Base-by-base conservation (phyloP, 2,329 filamentous ascomycete genomes). In the Cryphonectria naterciae region DNA sequence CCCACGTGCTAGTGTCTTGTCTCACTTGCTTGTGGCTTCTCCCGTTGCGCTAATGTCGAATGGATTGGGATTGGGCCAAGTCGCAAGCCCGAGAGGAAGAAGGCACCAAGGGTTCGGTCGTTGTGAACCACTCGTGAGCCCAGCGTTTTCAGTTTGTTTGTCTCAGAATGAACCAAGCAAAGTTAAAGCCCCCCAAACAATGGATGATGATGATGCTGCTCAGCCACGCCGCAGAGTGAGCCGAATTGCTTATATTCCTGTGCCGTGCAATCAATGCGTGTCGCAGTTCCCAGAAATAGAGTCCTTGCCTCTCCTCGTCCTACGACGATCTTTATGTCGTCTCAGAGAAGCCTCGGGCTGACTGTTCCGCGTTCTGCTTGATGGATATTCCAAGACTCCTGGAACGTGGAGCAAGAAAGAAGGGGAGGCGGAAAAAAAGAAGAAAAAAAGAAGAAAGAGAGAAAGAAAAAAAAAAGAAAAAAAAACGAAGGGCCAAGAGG, bases 141-240 rank as follows among this genome's bases (percentile, higher is more conserved):
- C 63, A 52, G 39, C 63, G 6, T 49, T 65, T 28, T 52, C 22
- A 61, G 19, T 22, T n/a, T n/a, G 58, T 60, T 60, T 37, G 58
- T 37, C 32, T 61, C 58, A n/a, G 19, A 32, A 32, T 58, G 10
- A 32, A 17, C 28, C 43, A 35, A 15, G n/a, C 25, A 52, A 52
- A 25, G 63, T 35, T 25, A 15, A 15, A 65, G 17, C 46, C 46
- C 17, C 46, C 19, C 46, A n/a, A 49, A 49, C 17, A 35, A 35
- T 17, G 13, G 56, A 37, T 11, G 58, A 11, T 11, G 58, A 11
- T 39, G 58, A 22, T 61, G 63, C 25, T 65, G 70, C 70, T 69
- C 70, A 72, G 70, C 67, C 67, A 65, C 70, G 61, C 63, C 58
- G 63, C 62, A 63, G 61, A 54, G 61, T 41, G 15, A 35, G 67